Evolutionary conservation across 176 grass and related monocot species (phyloP), one percentile per base, ranked within the genome.

Genomic region (Oryza meyeriana): DNA sequence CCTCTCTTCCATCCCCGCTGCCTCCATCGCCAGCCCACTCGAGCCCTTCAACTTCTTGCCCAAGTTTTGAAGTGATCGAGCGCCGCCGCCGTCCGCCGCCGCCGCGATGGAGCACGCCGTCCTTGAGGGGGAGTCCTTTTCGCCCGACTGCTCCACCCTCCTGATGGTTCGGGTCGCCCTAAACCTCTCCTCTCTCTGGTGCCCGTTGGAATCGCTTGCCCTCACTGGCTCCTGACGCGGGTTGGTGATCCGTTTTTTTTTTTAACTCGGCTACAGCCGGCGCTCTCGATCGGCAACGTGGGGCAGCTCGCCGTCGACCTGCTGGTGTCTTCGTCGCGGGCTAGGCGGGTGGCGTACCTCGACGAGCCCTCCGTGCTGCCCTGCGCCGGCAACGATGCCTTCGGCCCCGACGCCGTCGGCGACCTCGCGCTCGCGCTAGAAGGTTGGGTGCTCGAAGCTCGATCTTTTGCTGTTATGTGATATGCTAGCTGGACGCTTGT

Each of bases 251-350:
- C 12, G 44, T 5, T 83, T 67, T 16, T 83, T 79, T 57, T 36
- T 16, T n/a, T n/a, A n/a, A 1, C 32, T 36, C 68, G 6, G 14
- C 22, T 2, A n/a, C 90, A 96, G 97, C 97, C 97, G 70, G 91
- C 88, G 55, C 91, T 99, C 20, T 95, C 93, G 76, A 99, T 99
- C 73, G 97, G 97, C 2, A 99, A 99, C 89, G 97, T 99, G 61
- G 97, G 93, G 36, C 97, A 99, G 82, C 88, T 99, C 80, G 87
- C 97, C 57, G 76, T 94, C 3, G 97, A 96, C 81, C 89, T 99
- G 10, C 44, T 96, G 74, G 82, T 99, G 22, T 81, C 97, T 3
- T 99, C 93, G 26, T 16, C 80, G 20, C 72, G 45, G 31, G 89
- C 97, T 50, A 83, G 29, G 70, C 90, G 91, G 74, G 91, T 96